These are phyloP conservation scores for Blastobotrys capitulatus DNA, from an alignment of 1,139 yeast genomes.

Conservation along the genomic window DNA sequence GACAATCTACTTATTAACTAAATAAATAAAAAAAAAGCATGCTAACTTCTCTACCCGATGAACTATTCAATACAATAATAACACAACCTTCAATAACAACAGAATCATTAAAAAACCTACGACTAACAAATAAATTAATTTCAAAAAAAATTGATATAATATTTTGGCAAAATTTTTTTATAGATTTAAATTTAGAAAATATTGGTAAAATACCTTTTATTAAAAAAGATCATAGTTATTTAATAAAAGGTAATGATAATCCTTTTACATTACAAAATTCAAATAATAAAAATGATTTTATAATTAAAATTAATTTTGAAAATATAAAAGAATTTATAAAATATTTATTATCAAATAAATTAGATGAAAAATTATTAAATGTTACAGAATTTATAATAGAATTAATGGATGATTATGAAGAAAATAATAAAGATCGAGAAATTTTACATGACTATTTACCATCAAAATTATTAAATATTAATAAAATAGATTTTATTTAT, in stretches of 20 bases:
- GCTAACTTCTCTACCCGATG: no score
- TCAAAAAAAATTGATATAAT: no score
- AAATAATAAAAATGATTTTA: neutral
- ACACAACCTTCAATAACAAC: no score
- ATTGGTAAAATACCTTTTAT: neutral
- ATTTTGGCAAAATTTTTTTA: no score
- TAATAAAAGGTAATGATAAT: slow-evolving; percentile 2
- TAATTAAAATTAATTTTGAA: neutral
- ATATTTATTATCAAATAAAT: neutral
- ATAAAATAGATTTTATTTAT: neutral
- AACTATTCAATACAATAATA: no score
- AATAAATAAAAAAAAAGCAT: no score
- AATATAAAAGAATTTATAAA: neutral
- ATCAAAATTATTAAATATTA: neutral
- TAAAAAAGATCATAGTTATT: slow-evolving; percentile 3
- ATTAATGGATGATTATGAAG: neutral
- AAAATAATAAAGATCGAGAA: neutral
- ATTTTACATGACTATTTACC: neutral
- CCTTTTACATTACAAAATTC: slow-evolving; percentile 1
- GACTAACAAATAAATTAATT: no score
- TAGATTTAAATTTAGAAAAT: neutral
- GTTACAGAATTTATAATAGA: neutral
- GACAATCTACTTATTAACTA: no score
- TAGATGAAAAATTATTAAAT: neutral
- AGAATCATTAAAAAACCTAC: no score